These are phyloP conservation scores for Tricholoma saponaceum DNA, from an alignment of 768 basidiomycete genomes.

Conservation along the genomic window DNA sequence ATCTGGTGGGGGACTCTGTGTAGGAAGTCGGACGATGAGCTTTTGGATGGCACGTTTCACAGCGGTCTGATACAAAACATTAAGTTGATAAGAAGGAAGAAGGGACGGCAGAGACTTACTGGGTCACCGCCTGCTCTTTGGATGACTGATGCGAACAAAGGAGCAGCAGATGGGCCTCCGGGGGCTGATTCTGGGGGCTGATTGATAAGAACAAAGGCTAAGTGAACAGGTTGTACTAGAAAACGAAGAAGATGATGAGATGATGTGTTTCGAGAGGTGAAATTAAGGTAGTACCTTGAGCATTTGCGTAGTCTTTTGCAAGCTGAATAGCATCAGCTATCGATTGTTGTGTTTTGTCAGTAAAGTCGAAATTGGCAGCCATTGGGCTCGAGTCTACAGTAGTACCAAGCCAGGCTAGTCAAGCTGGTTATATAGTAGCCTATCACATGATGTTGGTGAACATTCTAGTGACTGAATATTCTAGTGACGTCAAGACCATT, in stretches of 20 bases:
- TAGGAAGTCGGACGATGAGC: constrained; percentile 74
- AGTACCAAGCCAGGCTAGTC: too few species aligned
- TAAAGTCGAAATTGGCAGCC: constrained; percentile 70
- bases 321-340: constrained; percentile 71
- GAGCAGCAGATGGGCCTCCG: constrained; percentile 28
- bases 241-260: constrained; percentile 1
- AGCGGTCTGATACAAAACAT: constrained; percentile 30
- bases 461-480: too few species aligned
- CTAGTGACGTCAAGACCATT: not conserved
- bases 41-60: constrained; percentile 75
- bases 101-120: constrained; percentile 38
- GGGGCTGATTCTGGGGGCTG: constrained; percentile 44
- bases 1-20: constrained; percentile 83
- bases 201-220: constrained; percentile 78
- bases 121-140: constrained; percentile 84
- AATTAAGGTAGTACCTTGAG: constrained; percentile 51
- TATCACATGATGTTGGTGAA: too few species aligned
- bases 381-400: constrained; percentile 31
- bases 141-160: constrained; percentile 75
- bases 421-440: too few species aligned
- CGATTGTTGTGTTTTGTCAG: constrained; percentile 75
- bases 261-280: constrained; percentile 1
- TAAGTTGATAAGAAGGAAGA: not conserved
- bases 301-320: constrained; percentile 81
- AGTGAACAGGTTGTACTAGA: constrained; percentile 77